Conservation (phyloP, 495 filamentous ascomycete species). For the Penicillium coffeae region DNA sequence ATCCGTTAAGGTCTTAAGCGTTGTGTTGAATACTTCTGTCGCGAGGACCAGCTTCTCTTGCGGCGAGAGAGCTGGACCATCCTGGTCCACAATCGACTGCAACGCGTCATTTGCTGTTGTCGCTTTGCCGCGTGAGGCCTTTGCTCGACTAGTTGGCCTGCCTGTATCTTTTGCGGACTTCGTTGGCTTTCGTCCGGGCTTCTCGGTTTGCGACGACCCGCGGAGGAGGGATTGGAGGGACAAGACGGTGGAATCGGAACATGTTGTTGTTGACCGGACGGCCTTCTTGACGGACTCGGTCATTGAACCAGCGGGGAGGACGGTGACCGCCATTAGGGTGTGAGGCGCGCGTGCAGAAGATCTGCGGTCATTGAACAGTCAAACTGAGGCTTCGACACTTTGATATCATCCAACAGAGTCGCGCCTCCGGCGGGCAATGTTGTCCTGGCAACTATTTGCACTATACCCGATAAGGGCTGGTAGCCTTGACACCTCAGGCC, state of each 20-base stretch:
- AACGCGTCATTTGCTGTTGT: conserved; percentile 28
- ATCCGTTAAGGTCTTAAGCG: conserved; percentile 69
- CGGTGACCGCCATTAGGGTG: conserved; percentile 36
- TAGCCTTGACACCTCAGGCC: conserved; percentile 19
- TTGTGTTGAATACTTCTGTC: conserved; percentile 75
- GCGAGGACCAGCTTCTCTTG: conserved; percentile 69
- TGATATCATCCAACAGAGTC: conserved; percentile 26
- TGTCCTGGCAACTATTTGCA: conserved; percentile 39
- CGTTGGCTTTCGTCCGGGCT: conserved; percentile 20
- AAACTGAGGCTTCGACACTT: conserved; percentile 16
- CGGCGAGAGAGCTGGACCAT: conserved; percentile 41
- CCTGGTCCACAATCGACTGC: conserved; percentile 30
- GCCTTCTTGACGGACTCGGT: conserved; percentile 47
- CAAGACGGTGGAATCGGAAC: conserved; percentile 43
- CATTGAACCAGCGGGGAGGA: conserved; percentile 30
- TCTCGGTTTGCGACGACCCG: conserved; percentile 26
- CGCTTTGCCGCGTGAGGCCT: conserved; percentile 31
- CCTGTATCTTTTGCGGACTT: conserved; percentile 21
- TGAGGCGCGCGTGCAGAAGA: conserved; percentile 6
- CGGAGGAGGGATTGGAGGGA: conserved; percentile 46
- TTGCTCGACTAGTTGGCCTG: conserved; percentile 27
- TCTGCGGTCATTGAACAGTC: conserved; percentile 14
- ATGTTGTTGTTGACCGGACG: conserved; percentile 46
- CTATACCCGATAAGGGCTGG: conserved; percentile 18
- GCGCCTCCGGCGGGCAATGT: conserved; percentile 20